Base-by-base conservation (phyloP, 306 rosid genomes). In the Styphnolobium japonicum region DNA sequence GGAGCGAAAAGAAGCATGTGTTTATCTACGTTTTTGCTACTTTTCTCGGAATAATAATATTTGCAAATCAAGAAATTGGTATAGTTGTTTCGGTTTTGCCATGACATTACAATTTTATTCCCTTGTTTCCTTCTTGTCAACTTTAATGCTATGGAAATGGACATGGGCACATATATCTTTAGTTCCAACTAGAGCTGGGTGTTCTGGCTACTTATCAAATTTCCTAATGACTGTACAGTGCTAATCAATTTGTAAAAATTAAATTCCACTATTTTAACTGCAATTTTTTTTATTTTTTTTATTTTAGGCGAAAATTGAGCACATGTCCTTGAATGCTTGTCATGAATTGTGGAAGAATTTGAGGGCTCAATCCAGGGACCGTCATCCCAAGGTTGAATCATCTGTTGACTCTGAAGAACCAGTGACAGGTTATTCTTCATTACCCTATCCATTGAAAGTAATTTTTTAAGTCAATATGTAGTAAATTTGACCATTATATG, bases 251-350 rank as follows among this genome's bases (percentile, higher is more conserved):
- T 58, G 21, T 8, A 19, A 64, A 64, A 7, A 6, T 36, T 21
- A 36, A 36, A 11, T 36, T 14, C 22, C 52, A 21, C 4, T 33
- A 2, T 53, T 55, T 57, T 58, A 58, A 10, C 27, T 37, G 0
- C 0, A n/a, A 0, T 56, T 15, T 53, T 67, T 48, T 78, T 53
- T n/a, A n/a, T n/a, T n/a, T n/a, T n/a, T n/a, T 74, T 67, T 81
- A 39, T 29, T 43, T 81, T 78, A 81, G 85, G 80, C 10, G 15
- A 49, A 71, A 52, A 65, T 21, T 43, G 34, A 8, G 52, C 9
- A 56, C 56, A 36, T 25, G 16, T 40, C n/a, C 36, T 12, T 19
- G n/a, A 25, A 36, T 53, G 25, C 75, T 63, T 46, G 37, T 39
- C 18, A 56, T 1, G 68, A 27, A 16, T 4, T 39, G 12, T 40